Base-by-base conservation (phyloP, 2,329 filamentous ascomycete species). In the Claviceps purpurea region DNA sequence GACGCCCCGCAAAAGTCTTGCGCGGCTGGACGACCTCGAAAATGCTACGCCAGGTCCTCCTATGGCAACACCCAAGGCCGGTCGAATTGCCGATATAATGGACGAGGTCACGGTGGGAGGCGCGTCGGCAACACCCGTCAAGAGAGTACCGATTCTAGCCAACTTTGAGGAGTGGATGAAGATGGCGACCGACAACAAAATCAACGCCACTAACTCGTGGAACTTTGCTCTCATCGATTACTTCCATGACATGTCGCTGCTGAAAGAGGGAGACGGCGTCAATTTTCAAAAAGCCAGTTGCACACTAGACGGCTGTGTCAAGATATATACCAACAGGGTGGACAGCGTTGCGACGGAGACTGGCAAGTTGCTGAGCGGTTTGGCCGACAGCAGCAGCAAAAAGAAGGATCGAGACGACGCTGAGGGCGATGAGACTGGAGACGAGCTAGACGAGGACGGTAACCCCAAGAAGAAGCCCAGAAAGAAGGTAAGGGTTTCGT, bases 121-220 rank as follows among this genome's bases (percentile, higher is more conserved):
- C 37, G 81, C 76, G 56, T 87, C 85, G 40, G 85, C 95, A 51
- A 96, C 93, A 54, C 93, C 91, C 51, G 91, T 95, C 85, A 95
- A 95, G 76, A 86, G 90, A 55, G 88, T 95, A 30, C 93, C 93
- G 1, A 86, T 98, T 60, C 75, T 98, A 51, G 93, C 93, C 63
- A 98, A 98, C 70, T 98, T 97, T 62, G 93, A 98, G 68, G 93
- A 98, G 67, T 97, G 91, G 93, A 97, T 98, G 89, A 98, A 97
- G 76, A 95, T 98, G 89, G 93, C 93, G 2, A 97, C 93, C 16
- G 93, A 98, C 73, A 98, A 98, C 72, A 93, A 93, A 70, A 98
- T 98, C 75, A 98, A 97, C 66, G 91, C 93, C 48, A 82, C 85
- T 54, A 98, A 98, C 68, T 96, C 90, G 34, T 98, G 93, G 93